Base-by-base conservation (phyloP, 495 filamentous ascomycete species). In the Hypoxylon subgilvum region DNA sequence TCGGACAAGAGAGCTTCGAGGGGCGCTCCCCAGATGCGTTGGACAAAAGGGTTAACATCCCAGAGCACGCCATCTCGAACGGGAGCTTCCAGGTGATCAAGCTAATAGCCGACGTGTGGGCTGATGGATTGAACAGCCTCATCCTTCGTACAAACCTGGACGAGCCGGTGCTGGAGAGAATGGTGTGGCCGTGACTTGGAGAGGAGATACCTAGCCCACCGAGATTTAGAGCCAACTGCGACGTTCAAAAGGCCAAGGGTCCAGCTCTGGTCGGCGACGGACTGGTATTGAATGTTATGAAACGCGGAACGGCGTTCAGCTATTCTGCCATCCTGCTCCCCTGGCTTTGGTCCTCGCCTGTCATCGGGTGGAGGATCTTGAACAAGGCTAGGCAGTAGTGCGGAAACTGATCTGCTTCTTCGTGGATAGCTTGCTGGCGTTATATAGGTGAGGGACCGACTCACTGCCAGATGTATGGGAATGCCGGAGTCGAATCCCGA, bases 311-410 rank as follows among this genome's bases (percentile, higher is more conserved):
- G 23, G 25, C 13, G 6, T 41, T 22, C 19, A 25, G 17, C 1
- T 17, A 52, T 22, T 32, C 42, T 13, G 13, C 48, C n/a, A 32
- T 52, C 18, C 6, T 40, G 17, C 17, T 52, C 32, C 32, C 48
- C 12, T 42, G 42, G 38, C 48, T 43, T 14, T 52, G 49, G 49
- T n/a, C 43, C 8, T 27, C 12, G 9, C 38, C 49, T 3, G 38
- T 52, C n/a, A 43, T 43, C 9, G 38, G 22, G 49, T 52, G 5
- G 49, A 42, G n/a, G 28, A 43, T 5, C 39, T 52, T 3, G 49
- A 43, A 10, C 10, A 44, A 17, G 49, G 49, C 1, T 13, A 43
- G 5, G 18, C 16, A 12, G 6, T 18, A 1, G 25, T 44, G 13
- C 4, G 14, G 14, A 28, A 34, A 18, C n/a, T 53, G 0, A 43